Evolutionary conservation across 2,329 filamentous ascomycete species (phyloP).

Genomic region (Sphaerulina vaccinii): DNA sequence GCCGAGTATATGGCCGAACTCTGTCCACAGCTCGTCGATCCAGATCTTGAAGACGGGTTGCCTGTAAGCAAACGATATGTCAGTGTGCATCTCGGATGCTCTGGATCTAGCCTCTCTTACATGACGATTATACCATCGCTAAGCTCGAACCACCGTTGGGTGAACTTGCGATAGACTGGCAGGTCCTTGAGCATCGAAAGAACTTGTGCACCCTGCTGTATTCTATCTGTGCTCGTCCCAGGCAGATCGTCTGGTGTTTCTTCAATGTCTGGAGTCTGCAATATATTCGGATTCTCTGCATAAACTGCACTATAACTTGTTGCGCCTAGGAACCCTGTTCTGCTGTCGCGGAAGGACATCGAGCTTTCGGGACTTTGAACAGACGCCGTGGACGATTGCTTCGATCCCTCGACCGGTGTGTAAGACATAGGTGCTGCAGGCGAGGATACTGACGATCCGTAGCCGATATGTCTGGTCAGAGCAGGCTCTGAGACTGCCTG

Average conservation of each 20-base stretch:
- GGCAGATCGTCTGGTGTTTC: constrained; percentile 28
- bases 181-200: constrained; percentile 36
- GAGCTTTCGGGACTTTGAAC: constrained; percentile 25
- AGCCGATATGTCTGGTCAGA: constrained; percentile 8
- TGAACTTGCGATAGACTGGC: constrained; percentile 33
- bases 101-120: constrained; percentile 5
- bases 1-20: constrained; percentile 32
- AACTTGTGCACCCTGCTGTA: constrained; percentile 37
- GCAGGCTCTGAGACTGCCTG: constrained; percentile 9
- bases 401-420: constrained; percentile 18
- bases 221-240: constrained; percentile 32
- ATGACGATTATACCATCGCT: constrained; percentile 37
- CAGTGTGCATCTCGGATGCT: neutral
- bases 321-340: constrained; percentile 36
- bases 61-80: neutral
- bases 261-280: constrained; percentile 28
- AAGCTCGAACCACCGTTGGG: constrained; percentile 35
- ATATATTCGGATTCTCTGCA: constrained; percentile 32
- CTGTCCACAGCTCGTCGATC: constrained; percentile 39
- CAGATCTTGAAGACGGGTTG: constrained; percentile 35
- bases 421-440: constrained; percentile 14
- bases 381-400: constrained; percentile 22
- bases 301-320: constrained; percentile 38
- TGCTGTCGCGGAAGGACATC: constrained; percentile 32
- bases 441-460: constrained; percentile 11